Evolutionary conservation across 2,329 filamentous ascomycete species (phyloP), one percentile per base, ranked within the genome.

Genomic region (Colletotrichum kahawae): DNA sequence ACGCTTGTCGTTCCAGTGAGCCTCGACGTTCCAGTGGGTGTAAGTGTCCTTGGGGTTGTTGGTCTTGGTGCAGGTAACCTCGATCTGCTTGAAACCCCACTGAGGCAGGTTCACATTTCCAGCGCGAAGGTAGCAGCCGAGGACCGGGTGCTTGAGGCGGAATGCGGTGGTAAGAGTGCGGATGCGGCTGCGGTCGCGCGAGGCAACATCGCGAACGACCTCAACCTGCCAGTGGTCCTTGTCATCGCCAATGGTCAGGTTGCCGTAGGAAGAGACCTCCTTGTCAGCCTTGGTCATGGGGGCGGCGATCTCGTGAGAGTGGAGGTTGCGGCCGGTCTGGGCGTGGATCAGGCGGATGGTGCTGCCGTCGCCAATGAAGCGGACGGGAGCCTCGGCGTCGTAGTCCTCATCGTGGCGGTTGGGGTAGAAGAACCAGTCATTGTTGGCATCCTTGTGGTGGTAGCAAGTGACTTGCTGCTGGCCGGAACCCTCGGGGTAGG

Each of bases 1-100:
- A 97, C 95, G 91, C 87, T 93, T 97, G 16, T 98, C 96, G 84
- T 99, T 99, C 84, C 89, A 92, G 85, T 99, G 97, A 71, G 95
- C 93, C 88, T 99, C 97, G 38, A 99, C 93, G 86, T 99, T 99
- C 97, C 97, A 99, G 88, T 98, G 97, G 10, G 97, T 99, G 85
- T 98, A 98, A 54, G 95, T 92, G 84, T 99, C 97, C 69, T 93
- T 92, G 8, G 96, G 95, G 81, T 96, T 97, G 88, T 98, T 98
- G 79, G 94, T 92, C 88, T 98, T 98, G 79, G 93, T 93, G 85
- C 97, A 99, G 31, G 95, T 98, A 43, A 97, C 96, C 87, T 99
- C 97, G 78, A 99, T 98, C 87, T 99, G 97, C 88, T 98, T 98
- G 90, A 99, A 99, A 83, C 97, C 97, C 97, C 97, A 99, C 83